Percentiles rank a stretch among this genome's conserved stretches.
Conservation (phyloP, 2,329 filamentous ascomycete species). For the Mycogone perniciosa region DNA sequence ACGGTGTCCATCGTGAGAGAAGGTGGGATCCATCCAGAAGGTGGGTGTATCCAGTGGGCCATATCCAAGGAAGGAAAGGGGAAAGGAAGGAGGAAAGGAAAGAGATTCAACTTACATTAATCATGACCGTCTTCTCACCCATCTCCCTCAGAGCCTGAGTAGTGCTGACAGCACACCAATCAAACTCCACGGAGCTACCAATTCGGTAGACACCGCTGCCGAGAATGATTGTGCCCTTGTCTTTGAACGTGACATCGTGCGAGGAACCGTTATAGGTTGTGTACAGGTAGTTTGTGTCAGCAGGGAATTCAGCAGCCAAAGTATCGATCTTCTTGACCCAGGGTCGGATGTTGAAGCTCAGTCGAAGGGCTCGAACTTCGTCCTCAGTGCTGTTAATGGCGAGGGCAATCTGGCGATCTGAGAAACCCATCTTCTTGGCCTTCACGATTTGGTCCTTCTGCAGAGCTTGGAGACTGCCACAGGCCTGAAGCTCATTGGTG, state of each 20-base stretch:
- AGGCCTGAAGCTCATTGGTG: slow-evolving; percentile 75
- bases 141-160: slow-evolving; percentile 75
- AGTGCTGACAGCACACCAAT: slow-evolving; percentile 94
- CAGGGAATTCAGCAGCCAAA: slow-evolving; percentile 91
- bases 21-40: too few species aligned
- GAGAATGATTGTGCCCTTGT: slow-evolving; percentile 82
- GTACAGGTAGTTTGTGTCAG: slow-evolving; percentile 91
- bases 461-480: slow-evolving; percentile 74
- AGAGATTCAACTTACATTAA: slow-evolving; percentile 57
- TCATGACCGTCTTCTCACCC: slow-evolving; percentile 97
- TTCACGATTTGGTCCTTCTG: slow-evolving; percentile 84
- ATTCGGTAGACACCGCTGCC: slow-evolving; percentile 97
- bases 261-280: slow-evolving; percentile 95
- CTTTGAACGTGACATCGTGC: slow-evolving; percentile 90
- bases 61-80: neutral
- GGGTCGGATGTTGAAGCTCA: slow-evolving; percentile 81
- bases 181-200: slow-evolving; percentile 95
- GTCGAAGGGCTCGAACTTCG: slow-evolving; percentile 76
- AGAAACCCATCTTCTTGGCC: slow-evolving; percentile 97
- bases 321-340: slow-evolving; percentile 99
- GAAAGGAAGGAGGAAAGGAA: neutral
- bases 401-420: slow-evolving; percentile 86
- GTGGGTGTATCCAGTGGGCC: neutral
- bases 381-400: slow-evolving; percentile 84
- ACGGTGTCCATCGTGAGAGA: too few species aligned